These are phyloP conservation scores for Arthrobotrys conoides DNA, from an alignment of 2,329 filamentous ascomycete genomes.

Conservation along the genomic window DNA sequence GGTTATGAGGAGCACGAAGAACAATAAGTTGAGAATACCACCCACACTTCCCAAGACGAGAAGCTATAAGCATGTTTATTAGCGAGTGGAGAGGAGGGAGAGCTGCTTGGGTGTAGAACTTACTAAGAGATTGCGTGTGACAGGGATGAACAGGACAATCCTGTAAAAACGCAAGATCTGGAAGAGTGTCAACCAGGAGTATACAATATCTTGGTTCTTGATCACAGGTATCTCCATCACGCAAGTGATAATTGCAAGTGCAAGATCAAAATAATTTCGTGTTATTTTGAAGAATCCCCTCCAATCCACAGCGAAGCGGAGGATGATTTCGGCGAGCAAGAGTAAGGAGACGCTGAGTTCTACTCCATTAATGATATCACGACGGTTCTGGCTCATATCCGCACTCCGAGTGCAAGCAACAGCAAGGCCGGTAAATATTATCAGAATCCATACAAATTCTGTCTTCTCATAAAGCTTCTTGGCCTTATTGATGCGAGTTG, in stretches of 20 bases:
- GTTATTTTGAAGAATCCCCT: slow-evolving; percentile 80
- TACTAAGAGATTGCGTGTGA: slow-evolving; percentile 87
- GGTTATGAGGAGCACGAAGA: slow-evolving; percentile 96
- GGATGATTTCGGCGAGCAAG: slow-evolving; percentile 83
- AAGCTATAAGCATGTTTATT: slow-evolving; percentile 66
- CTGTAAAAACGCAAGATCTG: slow-evolving; percentile 94
- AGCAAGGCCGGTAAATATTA: slow-evolving; percentile 86
- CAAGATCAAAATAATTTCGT: slow-evolving; percentile 84
- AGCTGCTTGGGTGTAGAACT: slow-evolving; percentile 60
- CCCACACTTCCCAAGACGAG: slow-evolving; percentile 90
- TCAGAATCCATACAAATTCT: slow-evolving; percentile 80
- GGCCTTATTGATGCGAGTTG: slow-evolving; percentile 68
- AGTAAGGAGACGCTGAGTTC: slow-evolving; percentile 83
- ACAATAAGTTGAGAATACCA: slow-evolving; percentile 92
- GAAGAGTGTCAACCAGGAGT: slow-evolving; percentile 91
- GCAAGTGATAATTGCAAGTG: slow-evolving; percentile 83
- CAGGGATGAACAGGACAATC: slow-evolving; percentile 87
- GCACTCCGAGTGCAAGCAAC: slow-evolving; percentile 83
- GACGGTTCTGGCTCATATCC: slow-evolving; percentile 76
- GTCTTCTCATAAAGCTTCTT: slow-evolving; percentile 83
- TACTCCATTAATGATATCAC: slow-evolving; percentile 77
- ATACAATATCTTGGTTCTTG: slow-evolving; percentile 77
- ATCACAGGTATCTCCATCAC: slow-evolving; percentile 89
- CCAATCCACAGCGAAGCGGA: slow-evolving; percentile 85
- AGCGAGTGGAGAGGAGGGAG: slow-evolving; percentile 38